Conservation (phyloP, 345 rosid genomes). For the Rhizophora apiculata region DNA sequence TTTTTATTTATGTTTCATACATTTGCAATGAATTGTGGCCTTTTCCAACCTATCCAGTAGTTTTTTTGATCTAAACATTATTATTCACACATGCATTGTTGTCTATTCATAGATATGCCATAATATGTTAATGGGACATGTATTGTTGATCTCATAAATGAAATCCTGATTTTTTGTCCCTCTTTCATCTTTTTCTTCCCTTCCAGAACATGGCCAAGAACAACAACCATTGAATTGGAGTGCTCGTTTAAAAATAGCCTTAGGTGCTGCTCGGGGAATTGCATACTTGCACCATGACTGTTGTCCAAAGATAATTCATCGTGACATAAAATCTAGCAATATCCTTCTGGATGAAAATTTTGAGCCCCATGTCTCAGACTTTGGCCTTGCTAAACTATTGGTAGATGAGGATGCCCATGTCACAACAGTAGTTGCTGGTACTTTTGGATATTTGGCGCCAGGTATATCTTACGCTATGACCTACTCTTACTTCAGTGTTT, state of each 20-base stretch:
- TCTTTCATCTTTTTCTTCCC: not conserved
- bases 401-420: slow-evolving; percentile 89
- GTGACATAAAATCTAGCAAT: slow-evolving; percentile 93
- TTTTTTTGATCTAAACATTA: too few species aligned
- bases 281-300: slow-evolving; percentile 94
- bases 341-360: slow-evolving; percentile 83
- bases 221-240: slow-evolving; percentile 59
- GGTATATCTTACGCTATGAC: slow-evolving; percentile 35
- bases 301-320: slow-evolving; percentile 77
- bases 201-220: slow-evolving; percentile 35
- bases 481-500: not conserved
- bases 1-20: too few species aligned
- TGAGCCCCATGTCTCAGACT: slow-evolving; percentile 88
- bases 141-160: too few species aligned
- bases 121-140: too few species aligned
- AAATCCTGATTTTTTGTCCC: not conserved
- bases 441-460: slow-evolving; percentile 96
- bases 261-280: slow-evolving; percentile 86
- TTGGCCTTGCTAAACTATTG: slow-evolving; percentile 94
- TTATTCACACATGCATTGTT: too few species aligned
- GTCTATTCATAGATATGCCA: too few species aligned
- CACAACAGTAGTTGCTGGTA: slow-evolving; percentile 96
- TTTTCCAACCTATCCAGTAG: too few species aligned
- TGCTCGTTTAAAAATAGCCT: slow-evolving; percentile 62
- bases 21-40: too few species aligned